A percentile compares a stretch with the other conserved stretches of the same genome.
Evolutionary conservation across 495 filamentous ascomycete species (phyloP).

Genomic region (Neurospora sublineolata): DNA sequence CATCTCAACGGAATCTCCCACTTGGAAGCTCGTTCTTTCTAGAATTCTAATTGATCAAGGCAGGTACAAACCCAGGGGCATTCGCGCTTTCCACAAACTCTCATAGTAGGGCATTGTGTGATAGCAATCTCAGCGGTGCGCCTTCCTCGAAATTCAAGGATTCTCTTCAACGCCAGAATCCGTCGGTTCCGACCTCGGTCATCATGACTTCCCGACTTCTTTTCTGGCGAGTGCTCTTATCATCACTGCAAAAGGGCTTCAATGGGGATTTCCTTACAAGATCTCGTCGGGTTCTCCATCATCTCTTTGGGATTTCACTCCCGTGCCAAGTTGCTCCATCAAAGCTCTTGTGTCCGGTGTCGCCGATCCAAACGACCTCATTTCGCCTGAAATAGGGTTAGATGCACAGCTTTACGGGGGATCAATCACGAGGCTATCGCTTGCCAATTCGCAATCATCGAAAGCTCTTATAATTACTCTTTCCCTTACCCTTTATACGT

Average conservation of each 20-base stretch:
- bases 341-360: not conserved
- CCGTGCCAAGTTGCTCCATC: not conserved
- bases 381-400: constrained; percentile 13
- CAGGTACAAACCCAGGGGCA: not conserved
- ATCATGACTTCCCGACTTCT: not conserved
- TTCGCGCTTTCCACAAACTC: not conserved
- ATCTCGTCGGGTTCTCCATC: not conserved
- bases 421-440: constrained; percentile 1
- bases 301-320: not conserved
- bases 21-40: not conserved
- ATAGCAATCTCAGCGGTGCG: not conserved
- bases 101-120: not conserved
- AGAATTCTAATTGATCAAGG: not conserved
- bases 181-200: not conserved
- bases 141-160: not conserved
- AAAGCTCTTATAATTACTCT: not conserved
- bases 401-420: constrained; percentile 13
- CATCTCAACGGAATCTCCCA: not conserved
- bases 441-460: not conserved
- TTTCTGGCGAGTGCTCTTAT: not conserved
- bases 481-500: constrained; percentile 8
- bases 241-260: not conserved
- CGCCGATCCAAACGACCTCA: constrained; percentile 4
- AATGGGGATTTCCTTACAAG: not conserved
- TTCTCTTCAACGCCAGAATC: not conserved